Evolutionary conservation across 768 basidiomycete genomes (phyloP).

Genomic region (Lactifluus echinatus): DNA sequence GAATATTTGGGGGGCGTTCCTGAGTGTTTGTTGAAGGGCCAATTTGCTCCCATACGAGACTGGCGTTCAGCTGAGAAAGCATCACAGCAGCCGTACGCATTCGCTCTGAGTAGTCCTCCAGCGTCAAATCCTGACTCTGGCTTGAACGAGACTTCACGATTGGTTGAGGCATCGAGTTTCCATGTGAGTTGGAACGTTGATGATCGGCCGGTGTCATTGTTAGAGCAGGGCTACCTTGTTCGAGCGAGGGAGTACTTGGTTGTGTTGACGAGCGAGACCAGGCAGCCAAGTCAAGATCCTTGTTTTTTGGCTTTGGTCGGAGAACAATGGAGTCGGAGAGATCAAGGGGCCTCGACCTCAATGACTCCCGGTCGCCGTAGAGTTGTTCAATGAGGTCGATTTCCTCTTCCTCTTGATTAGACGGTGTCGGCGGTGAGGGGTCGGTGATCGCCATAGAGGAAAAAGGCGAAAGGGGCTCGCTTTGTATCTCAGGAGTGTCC

Average conservation of each 20-base stretch:
- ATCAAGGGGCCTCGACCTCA: slow-evolving; percentile 64
- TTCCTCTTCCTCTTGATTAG: slow-evolving; percentile 60
- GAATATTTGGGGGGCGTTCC: slow-evolving; percentile 8
- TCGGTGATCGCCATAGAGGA: background rate
- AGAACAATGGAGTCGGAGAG: slow-evolving; percentile 79
- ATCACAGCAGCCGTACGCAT: slow-evolving; percentile 99
- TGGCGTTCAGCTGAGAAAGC: slow-evolving; percentile 93
- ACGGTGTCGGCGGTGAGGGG: slow-evolving; percentile 7
- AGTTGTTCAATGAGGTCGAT: slow-evolving; percentile 96
- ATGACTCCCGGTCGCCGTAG: slow-evolving; percentile 69
- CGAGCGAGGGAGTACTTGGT: slow-evolving; percentile 39
- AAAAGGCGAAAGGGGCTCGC: background rate
- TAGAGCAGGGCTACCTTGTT: slow-evolving; percentile 16
- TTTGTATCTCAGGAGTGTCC: slow-evolving; percentile 21
- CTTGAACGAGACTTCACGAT: slow-evolving; percentile 5
- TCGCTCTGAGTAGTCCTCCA: slow-evolving; percentile 96
- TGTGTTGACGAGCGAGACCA: slow-evolving; percentile 58
- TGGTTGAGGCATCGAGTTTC: slow-evolving; percentile 8
- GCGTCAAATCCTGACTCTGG: slow-evolving; percentile 40
- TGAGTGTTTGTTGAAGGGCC: slow-evolving; percentile 18
- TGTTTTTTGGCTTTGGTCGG: slow-evolving; percentile 78
- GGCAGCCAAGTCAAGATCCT: slow-evolving; percentile 74
- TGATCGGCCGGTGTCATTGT: background rate
- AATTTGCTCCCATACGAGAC: slow-evolving; percentile 49
- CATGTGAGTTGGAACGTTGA: slow-evolving; percentile 8